A percentile compares a stretch with the other conserved stretches of the same genome.
Evolutionary conservation across 495 filamentous ascomycete genomes (phyloP).

Genomic region (Podospora sp.): DNA sequence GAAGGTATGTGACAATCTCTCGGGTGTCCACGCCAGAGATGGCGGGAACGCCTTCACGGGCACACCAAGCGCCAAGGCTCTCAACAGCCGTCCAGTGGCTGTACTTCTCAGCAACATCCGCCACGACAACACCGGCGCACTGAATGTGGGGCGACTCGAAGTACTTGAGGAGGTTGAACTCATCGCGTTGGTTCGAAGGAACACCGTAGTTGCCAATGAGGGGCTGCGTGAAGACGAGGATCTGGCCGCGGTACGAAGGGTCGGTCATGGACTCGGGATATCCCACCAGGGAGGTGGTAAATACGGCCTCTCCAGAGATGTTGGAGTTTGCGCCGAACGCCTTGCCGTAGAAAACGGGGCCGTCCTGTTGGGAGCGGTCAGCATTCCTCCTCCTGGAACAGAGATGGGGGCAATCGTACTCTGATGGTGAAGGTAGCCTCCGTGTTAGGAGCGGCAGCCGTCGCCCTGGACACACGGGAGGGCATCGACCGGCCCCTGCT

Average conservation of each 20-base stretch:
- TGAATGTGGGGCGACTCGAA: conserved; percentile 97
- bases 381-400: not conserved
- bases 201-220: conserved; percentile 99
- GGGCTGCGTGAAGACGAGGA: conserved; percentile 97
- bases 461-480: conserved; percentile 44
- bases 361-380: conserved; percentile 55
- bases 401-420: conserved; percentile 49
- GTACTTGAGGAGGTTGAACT: conserved; percentile 81
- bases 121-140: conserved; percentile 91
- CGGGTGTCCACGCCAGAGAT: conserved; percentile 97
- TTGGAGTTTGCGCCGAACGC: conserved; percentile 91
- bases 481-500: conserved; percentile 65
- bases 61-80: conserved; percentile 91
- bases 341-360: conserved; percentile 89
- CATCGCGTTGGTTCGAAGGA: conserved; percentile 73
- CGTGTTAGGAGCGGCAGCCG: conserved; percentile 65
- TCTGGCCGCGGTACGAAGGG: conserved; percentile 98
- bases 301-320: conserved; percentile 92
- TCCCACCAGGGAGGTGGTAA: conserved; percentile 90
- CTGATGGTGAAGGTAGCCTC: conserved; percentile 91
- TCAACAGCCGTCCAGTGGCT: conserved; percentile 98
- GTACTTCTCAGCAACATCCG: conserved; percentile 89
- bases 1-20: conserved; percentile 91
- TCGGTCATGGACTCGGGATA: conserved; percentile 99
- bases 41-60: conserved; percentile 90